phyloP scores from a whole-genome alignment of 176 grass and related monocot genomes.

The Hordeum marinum region DNA sequence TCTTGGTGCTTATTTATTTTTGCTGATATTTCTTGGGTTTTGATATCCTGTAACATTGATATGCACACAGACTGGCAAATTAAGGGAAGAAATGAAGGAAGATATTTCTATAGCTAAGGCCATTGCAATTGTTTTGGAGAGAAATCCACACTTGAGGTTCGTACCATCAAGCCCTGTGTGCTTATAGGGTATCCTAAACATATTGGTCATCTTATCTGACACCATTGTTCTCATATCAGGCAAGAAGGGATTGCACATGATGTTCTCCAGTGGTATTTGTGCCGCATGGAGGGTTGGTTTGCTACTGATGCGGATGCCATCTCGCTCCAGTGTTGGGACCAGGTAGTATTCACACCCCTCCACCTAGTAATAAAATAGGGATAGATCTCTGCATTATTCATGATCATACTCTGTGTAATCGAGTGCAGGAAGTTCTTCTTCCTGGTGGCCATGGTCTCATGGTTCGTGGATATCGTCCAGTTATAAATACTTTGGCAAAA shows the following conservation, averaged over 20 bases:
- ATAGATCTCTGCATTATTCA: slow-evolving; percentile 7
- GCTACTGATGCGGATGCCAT: slow-evolving; percentile 89
- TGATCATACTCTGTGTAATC: not conserved
- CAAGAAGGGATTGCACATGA: slow-evolving; percentile 90
- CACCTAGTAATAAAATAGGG: not conserved
- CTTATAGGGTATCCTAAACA: not conserved
- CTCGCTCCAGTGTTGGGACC: slow-evolving; percentile 82
- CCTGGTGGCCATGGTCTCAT: slow-evolving; percentile 98
- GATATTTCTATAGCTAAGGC: slow-evolving; percentile 94
- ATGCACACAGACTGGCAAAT: slow-evolving; percentile 63
- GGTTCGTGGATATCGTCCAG: slow-evolving; percentile 92
- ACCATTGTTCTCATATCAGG: slow-evolving; percentile 34
- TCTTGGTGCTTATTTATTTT: not conserved
- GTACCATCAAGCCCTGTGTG: slow-evolving; percentile 10
- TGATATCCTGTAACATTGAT: not conserved
- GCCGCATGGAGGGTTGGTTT: slow-evolving; percentile 99
- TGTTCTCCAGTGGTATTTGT: slow-evolving; percentile 95
- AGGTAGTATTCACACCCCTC: slow-evolving; percentile 26
- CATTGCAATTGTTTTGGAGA: slow-evolving; percentile 76
- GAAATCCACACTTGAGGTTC: slow-evolving; percentile 74
- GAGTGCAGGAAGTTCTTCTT: slow-evolving; percentile 84
- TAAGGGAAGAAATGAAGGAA: slow-evolving; percentile 57
- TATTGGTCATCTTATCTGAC: slow-evolving; percentile 1
- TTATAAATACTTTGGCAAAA: slow-evolving; percentile 95
- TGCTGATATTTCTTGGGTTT: not conserved